Evolutionary conservation across 805 yeast species (phyloP).

Genomic region (Kazachstania bromeliacearum): DNA sequence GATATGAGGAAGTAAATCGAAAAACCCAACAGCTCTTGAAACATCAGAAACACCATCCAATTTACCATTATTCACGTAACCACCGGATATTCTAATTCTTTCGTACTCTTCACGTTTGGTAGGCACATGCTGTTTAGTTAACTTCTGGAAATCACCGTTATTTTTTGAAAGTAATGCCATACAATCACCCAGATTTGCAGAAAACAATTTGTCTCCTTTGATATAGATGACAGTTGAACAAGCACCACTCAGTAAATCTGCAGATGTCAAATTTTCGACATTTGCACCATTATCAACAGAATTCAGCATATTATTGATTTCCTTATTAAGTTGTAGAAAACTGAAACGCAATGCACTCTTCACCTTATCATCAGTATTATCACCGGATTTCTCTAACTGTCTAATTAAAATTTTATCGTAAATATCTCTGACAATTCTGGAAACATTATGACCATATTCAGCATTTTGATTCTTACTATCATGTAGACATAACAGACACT

Average conservation of each 20-base stretch:
- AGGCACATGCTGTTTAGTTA: conserved; percentile 79
- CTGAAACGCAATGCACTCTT: conserved; percentile 75
- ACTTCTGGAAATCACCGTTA: conserved; percentile 68
- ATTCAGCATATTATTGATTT: conserved; percentile 46
- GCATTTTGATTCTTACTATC: conserved; percentile 61
- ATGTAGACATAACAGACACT: conserved; percentile 69
- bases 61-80: conserved; percentile 78
- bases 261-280: conserved; percentile 44
- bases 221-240: conserved; percentile 76
- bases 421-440: conserved; percentile 61
- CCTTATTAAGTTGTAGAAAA: conserved; percentile 71
- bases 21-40: conserved; percentile 88
- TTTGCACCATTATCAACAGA: conserved; percentile 45
- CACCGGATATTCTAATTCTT: conserved; percentile 84
- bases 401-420: conserved; percentile 59
- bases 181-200: conserved; percentile 88
- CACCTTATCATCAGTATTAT: conserved; percentile 34
- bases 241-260: conserved; percentile 74
- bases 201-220: conserved; percentile 56
- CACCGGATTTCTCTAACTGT: conserved; percentile 31
- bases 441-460: conserved; percentile 51
- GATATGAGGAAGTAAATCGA: conserved; percentile 75
- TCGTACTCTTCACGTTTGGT: conserved; percentile 69
- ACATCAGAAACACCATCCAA: conserved; percentile 75
- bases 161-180: conserved; percentile 69